Evolutionary conservation across 768 basidiomycete genomes (phyloP), one percentile per base, ranked within the genome.

Genomic region (Mycena capillaripes): DNA sequence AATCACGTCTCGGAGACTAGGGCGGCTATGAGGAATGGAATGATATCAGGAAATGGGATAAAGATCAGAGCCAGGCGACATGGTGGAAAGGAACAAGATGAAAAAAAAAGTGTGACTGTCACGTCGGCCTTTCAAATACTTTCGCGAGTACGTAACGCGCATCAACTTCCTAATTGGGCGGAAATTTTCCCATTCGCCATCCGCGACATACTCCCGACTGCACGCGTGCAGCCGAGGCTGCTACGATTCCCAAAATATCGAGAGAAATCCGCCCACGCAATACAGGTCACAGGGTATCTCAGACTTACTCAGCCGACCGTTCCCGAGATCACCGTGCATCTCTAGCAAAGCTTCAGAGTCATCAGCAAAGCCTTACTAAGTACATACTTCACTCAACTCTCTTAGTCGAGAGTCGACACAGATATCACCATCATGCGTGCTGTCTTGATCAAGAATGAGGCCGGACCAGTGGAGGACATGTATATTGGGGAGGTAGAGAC

Each of bases 401-500:
- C n/a, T n/a, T n/a, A n/a, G n/a, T n/a, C n/a, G n/a, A n/a, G n/a
- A n/a, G n/a, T 16, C 38, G 19, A 14, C 42, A 44, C 42, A 44
- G 36, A 52, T 27, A 30, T 16, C 61, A 34, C 57, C 21, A 77
- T 59, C 12, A 97, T 97, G 95, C 91, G 89, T 48, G 95, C 94
- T 34, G 86, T 97, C 34, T 84, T 95, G 27, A 86, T 97, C 80
- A 93, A 93, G 81, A 89, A 91, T 78, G 92, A 86, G 3, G 89
- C 90, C 68, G 96, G 95, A 0, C 90, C 94, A 10, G 84, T 89
- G 27, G 93, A 95, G 57, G 92, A 91, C 75, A 85, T 97, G 38
- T 93, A 94, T 80, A 81, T 97, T 48, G 96, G 95, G 2, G 89
- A 95, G 67, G 84, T 84, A 23, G 85, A 90, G 44, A 91, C 85